Base-by-base conservation (phyloP, 352 stramenopile genomes). In the Blastocystis sp. region DNA sequence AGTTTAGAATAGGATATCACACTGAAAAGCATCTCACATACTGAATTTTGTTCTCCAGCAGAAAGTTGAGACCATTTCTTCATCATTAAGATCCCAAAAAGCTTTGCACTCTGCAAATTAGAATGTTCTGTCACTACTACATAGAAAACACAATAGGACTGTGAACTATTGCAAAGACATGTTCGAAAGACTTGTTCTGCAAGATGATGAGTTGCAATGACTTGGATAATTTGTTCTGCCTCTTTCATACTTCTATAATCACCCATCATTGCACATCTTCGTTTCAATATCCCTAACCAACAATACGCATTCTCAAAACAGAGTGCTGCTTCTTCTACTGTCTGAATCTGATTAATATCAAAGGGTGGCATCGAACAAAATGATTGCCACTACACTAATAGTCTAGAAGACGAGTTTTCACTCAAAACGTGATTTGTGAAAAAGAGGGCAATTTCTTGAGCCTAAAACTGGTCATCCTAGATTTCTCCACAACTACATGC, bases 131-230 rank as follows among this genome's bases (percentile, higher is more conserved):
- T 1, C 15, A 27, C 24, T 33, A 53, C 1, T n/a, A 84, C 73
- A 30, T 84, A 84, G 42, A 84, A 84, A 33, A 84, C 53, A 30
- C 73, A 84, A 66, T 84, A 84, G 11, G 73, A 84, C 17, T 84
- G 51, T 22, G 48, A 54, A 57, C 73, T 84, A 37, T 84, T 62
- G 30, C 11, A 84, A 5, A 84, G 15, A 42, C 73, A 69, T 4
- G 30, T 40, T 19, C 19, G 27, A 35, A 84, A 84, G 48, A 84
- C 42, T 9, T 84, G 53, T 13, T 84, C 73, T 2, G 19, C 53
- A 17, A 30, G 59, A 9, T 15, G 51, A 68, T 84, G 44, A 22
- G 27, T 15, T 4, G 53, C 35, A 24, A 84, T 13, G 9, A 57
- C 51, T 60, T 84, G 17, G 27, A 84, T 84, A 1, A 84, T 37